Base-by-base conservation (phyloP, 1,139 yeast genomes). In the Meyerozyma athensensis region DNA sequence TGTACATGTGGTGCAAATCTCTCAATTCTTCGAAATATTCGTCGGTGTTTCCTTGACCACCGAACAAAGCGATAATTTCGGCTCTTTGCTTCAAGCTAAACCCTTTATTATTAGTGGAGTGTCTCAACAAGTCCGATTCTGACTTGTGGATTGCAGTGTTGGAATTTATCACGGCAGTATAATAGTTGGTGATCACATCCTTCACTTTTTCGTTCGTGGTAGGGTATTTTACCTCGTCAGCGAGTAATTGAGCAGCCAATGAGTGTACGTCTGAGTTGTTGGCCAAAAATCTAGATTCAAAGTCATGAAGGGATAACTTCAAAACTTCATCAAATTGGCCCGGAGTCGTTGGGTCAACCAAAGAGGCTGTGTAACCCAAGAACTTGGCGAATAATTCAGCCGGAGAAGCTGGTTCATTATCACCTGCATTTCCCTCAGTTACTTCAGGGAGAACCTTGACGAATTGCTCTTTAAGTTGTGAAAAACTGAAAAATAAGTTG, bases 41-140 rank as follows among this genome's bases (percentile, higher is more conserved):
- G 58, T 94, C 97, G 37, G 95, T 82, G 68, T 87, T 90, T 67
- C 99, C 99, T 72, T 92, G 99, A 54, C 99, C 99, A 61, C 99
- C 98, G 54, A 92, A 92, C 47, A 92, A 81, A 45, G 97, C 96
- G 44, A 76, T 79, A 42, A 89, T 63, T 44, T 73, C 67, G 38
- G 94, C 89, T 32, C 65, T 54, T 33, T 49, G 42, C 23, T 35
- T 36, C 5, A 37, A 19, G 26, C 69, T 65, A 24, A 53, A 40
- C 36, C 70, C 65, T 12, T 24, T 24, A 13, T 24, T 24, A 24
- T 24, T 24, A 43, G 66, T 65, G 19, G 75, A 61, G 39, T 70
- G 68, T 41, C 57, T 57, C 54, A 74, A 68, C 47, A 78, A 65
- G 39, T 79, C 86, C 22, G 92, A 60, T 42, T 58, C 62, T 33